phyloP scores from a whole-genome alignment of 257 asterid species.

The Przewalskia tangutica region DNA sequence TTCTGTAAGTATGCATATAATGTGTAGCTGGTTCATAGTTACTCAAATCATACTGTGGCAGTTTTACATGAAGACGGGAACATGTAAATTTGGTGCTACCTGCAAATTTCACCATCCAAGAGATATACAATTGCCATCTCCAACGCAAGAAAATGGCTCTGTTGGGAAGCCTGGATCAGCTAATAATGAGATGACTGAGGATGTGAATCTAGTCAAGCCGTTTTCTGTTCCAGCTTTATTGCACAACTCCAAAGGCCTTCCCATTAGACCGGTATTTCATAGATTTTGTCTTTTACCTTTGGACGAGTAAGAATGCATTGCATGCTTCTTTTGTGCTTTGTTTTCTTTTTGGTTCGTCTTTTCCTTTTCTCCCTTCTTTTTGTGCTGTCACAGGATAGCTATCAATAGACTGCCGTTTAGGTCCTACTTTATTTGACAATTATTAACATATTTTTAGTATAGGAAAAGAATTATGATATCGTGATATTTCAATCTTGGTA shows the following conservation, averaged over 20 bases:
- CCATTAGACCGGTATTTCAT: constrained; percentile 68
- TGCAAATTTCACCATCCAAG: constrained; percentile 98
- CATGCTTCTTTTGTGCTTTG: not conserved
- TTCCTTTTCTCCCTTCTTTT: not conserved
- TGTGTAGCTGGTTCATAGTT: constrained; percentile 3
- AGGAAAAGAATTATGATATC: not conserved
- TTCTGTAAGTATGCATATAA: not conserved
- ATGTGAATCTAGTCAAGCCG: constrained; percentile 34
- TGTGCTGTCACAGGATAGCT: not conserved
- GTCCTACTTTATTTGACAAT: not conserved
- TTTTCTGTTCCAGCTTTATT: constrained; percentile 46
- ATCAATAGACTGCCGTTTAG: not conserved
- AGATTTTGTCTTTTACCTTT: not conserved
- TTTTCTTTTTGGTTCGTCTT: not conserved
- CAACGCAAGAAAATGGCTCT: constrained; percentile 38
- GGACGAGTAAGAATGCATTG: not conserved
- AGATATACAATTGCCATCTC: constrained; percentile 41
- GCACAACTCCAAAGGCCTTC: constrained; percentile 92
- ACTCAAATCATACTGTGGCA: constrained; percentile 28
- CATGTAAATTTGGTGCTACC: constrained; percentile 72
- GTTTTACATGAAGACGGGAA: constrained; percentile 98
- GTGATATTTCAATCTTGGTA: not conserved
- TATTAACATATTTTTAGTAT: not conserved
- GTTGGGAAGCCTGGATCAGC: constrained; percentile 15
- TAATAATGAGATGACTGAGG: constrained; percentile 28